Evolutionary conservation across 2,329 filamentous ascomycete species (phyloP), one percentile per base, ranked within the genome.

Genomic region (Ophiostoma fasciatum): DNA sequence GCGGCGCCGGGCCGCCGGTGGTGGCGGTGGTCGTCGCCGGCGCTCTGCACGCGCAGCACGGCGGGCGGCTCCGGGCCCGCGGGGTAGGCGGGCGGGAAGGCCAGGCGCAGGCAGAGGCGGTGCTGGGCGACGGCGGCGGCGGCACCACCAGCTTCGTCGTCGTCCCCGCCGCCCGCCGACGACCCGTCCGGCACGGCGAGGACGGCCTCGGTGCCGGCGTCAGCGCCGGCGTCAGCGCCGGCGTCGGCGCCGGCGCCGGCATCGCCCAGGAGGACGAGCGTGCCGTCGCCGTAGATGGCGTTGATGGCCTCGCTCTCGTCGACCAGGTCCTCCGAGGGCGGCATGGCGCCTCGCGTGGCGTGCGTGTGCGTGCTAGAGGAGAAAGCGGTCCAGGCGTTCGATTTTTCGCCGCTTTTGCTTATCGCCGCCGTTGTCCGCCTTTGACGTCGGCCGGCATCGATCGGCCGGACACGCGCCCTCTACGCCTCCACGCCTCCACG

Each of bases 301-400:
- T 88, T 90, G 50, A 90, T 78, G 43, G 79, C 82, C 50, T 78
- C 78, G 21, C 87, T 61, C 53, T 90, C 82, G 57, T 90, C 82
- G 33, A 58, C 54, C 19, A 88, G 66, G 45, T 72, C 68, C 43
- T 71, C 66, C 8, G 67, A 69, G 7, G 39, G 35, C 23, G 38
- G 13, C 42, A 46, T 46, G n/a, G n/a, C n/a, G n/a, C n/a, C n/a
- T n/a, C n/a, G n/a, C n/a, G n/a, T n/a, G n/a, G n/a, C n/a, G n/a
- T n/a, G n/a, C n/a, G n/a, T n/a, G n/a, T n/a, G n/a, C n/a, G n/a
- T n/a, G n/a, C n/a, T n/a, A n/a, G n/a, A n/a, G n/a, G n/a, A n/a
- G n/a, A n/a, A n/a, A n/a, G n/a, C n/a, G n/a, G n/a, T n/a, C n/a
- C n/a, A n/a, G 14, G 30, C 11, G 7, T 23, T 23, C 22, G 7